A percentile compares a stretch with the other conserved stretches of the same genome.
Conservation (phyloP, 2,329 filamentous ascomycete species). For the Dactylonectria estremocensis region DNA sequence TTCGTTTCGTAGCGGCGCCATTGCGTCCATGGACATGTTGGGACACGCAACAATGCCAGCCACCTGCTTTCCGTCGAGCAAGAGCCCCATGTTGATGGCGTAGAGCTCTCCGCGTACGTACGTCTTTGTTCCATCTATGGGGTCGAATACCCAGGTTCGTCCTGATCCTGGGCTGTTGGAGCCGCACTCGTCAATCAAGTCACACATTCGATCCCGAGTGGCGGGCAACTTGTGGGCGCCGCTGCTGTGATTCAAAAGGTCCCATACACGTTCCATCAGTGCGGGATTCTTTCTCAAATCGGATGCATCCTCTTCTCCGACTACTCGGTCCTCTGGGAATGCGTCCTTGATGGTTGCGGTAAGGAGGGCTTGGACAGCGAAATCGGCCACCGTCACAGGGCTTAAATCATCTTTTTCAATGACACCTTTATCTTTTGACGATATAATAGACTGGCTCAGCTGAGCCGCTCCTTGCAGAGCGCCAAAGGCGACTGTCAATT, state of each 20-base stretch:
- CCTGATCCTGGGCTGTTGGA: constrained; percentile 56
- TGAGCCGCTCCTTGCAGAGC: constrained; percentile 63
- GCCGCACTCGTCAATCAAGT: constrained; percentile 68
- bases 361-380: constrained; percentile 71
- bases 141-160: constrained; percentile 72
- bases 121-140: constrained; percentile 73
- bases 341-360: constrained; percentile 64
- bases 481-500: constrained; percentile 60
- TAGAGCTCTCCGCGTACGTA: constrained; percentile 69
- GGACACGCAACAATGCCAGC: constrained; percentile 66
- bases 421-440: constrained; percentile 64
- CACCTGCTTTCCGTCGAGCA: constrained; percentile 65
- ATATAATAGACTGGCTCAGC: constrained; percentile 66
- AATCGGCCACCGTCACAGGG: constrained; percentile 73
- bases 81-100: constrained; percentile 69
- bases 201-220: constrained; percentile 63
- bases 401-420: constrained; percentile 69
- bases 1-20: constrained; percentile 59
- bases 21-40: constrained; percentile 59
- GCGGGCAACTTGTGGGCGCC: constrained; percentile 53
- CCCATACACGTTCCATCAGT: constrained; percentile 65
- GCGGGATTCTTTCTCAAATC: constrained; percentile 60
- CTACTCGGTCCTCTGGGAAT: constrained; percentile 67
- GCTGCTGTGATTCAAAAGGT: constrained; percentile 55
- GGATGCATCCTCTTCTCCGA: constrained; percentile 70